A percentile compares a stretch with the other conserved stretches of the same genome.
These are phyloP conservation scores for Coniochaeta sp. DNA, from an alignment of 2,329 filamentous ascomycete species.

Conservation along the genomic window DNA sequence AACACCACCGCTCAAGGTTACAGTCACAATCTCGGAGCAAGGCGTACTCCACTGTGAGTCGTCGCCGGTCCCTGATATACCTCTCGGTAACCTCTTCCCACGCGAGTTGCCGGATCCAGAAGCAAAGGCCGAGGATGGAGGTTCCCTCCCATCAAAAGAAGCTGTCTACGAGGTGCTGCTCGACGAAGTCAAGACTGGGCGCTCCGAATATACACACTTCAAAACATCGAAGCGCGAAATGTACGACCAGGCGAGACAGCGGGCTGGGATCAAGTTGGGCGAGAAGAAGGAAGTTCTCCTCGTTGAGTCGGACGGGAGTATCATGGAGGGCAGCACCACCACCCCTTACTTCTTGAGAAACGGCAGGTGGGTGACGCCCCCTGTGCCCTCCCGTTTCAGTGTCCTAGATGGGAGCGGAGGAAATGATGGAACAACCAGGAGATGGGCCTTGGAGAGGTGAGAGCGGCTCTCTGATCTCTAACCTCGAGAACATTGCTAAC, in stretches of 20 bases:
- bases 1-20: constrained; percentile 39
- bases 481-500: not conserved
- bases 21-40: constrained; percentile 43
- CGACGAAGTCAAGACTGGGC: constrained; percentile 31
- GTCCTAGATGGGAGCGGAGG: constrained; percentile 55
- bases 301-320: constrained; percentile 48
- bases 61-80: constrained; percentile 26
- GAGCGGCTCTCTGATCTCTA: constrained; percentile 7
- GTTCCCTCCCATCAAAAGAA: constrained; percentile 10
- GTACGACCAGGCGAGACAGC: constrained; percentile 63
- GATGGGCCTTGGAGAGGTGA: constrained; percentile 71
- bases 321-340: constrained; percentile 83
- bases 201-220: constrained; percentile 66
- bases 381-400: constrained; percentile 37
- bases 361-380: constrained; percentile 74
- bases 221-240: constrained; percentile 72
- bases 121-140: constrained; percentile 13
- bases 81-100: constrained; percentile 51
- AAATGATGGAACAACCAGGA: constrained; percentile 72
- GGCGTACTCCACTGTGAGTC: constrained; percentile 38
- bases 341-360: constrained; percentile 74
- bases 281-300: constrained; percentile 68
- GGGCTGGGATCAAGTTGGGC: constrained; percentile 45
- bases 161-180: constrained; percentile 35
- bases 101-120: constrained; percentile 24